Evolutionary conservation across 257 asterid genomes (phyloP).

Genomic region (Lithospermum erythrorhizon): DNA sequence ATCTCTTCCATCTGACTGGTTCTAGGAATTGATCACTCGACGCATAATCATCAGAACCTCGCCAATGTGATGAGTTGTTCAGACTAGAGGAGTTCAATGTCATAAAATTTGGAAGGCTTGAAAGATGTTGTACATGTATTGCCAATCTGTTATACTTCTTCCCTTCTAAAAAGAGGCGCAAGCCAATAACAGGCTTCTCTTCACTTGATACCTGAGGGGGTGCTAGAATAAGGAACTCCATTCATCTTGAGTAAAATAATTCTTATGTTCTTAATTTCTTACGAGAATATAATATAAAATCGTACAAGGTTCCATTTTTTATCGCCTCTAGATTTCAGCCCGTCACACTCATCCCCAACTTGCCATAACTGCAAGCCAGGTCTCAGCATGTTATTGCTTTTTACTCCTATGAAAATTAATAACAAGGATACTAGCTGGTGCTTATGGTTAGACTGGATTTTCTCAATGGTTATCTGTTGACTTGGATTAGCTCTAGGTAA

Average conservation of each 20-base stretch:
- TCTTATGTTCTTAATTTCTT: background rate
- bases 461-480: background rate
- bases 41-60: conserved; percentile 82
- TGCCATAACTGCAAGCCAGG: too few relatives aligned
- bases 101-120: conserved; percentile 72
- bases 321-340: too few relatives aligned
- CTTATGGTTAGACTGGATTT: too few relatives aligned
- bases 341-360: too few relatives aligned
- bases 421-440: too few relatives aligned
- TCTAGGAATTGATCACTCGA: conserved; percentile 60
- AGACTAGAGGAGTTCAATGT: conserved; percentile 22
- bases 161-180: conserved; percentile 86
- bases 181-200: conserved; percentile 69
- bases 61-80: conserved; percentile 52
- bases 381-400: too few relatives aligned
- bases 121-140: conserved; percentile 79
- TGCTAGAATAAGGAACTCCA: background rate
- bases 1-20: conserved; percentile 74
- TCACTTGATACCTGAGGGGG: conserved; percentile 60
- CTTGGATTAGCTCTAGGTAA: background rate
- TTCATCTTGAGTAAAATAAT: background rate
- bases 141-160: conserved; percentile 79
- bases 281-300: too few relatives aligned
- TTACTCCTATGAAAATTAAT: too few relatives aligned
- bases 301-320: too few relatives aligned